A percentile compares a stretch with the other conserved stretches of the same genome.
phyloP scores from a whole-genome alignment of 305 asterid species.

The Galium porrigens region DNA sequence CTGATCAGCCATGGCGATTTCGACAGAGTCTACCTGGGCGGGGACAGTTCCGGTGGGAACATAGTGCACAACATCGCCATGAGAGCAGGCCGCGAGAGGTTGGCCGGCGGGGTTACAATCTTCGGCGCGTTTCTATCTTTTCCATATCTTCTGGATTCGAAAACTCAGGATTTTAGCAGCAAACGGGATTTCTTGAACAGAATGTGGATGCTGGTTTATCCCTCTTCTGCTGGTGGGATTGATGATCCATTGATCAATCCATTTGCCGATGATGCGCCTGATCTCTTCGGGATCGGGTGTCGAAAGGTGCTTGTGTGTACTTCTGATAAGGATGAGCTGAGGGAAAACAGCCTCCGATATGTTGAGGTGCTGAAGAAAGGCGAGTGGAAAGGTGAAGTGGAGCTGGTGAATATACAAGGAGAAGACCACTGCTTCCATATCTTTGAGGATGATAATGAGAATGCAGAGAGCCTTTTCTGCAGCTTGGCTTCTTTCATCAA shows the following conservation, averaged over 20 bases:
- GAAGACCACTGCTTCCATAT: not conserved
- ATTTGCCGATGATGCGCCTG: not conserved
- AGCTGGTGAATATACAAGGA: not conserved
- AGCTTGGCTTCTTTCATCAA: not conserved
- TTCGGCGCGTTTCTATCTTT: not conserved
- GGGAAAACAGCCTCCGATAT: not conserved
- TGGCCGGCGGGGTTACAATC: not conserved
- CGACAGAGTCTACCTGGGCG: not conserved
- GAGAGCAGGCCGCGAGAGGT: not conserved
- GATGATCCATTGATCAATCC: not conserved
- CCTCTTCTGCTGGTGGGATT: not conserved
- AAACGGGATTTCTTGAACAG: not conserved
- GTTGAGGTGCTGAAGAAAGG: not conserved
- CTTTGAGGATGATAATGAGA: not conserved
- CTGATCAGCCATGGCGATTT: not conserved
- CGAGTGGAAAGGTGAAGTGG: not conserved
- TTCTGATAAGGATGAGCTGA: not conserved
- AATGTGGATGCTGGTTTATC: not conserved
- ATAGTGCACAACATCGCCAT: not conserved
- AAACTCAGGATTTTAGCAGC: not conserved
- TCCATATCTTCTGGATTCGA: not conserved
- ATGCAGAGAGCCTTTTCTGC: not conserved
- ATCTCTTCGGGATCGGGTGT: not conserved
- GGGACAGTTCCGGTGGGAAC: too few species aligned
- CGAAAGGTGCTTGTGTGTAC: not conserved